These are phyloP conservation scores for Tilletia walkeri DNA, from an alignment of 1,284 basidiomycete species.

Conservation along the genomic window DNA sequence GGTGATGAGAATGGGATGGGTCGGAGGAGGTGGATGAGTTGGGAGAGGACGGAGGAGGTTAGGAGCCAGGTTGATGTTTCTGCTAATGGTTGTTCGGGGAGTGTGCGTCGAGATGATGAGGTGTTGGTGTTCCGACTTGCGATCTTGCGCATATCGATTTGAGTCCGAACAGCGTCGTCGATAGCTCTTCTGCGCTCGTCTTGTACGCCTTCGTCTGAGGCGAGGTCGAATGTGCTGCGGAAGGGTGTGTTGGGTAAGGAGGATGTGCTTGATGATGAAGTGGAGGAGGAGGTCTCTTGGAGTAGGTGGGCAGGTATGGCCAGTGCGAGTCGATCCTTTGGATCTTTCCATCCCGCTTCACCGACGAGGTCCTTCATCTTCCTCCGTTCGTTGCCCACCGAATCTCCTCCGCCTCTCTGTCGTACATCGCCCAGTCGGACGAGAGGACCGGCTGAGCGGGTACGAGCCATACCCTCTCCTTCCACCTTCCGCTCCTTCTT, in stretches of 20 bases:
- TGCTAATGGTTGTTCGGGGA: neutral
- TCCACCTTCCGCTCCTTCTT: too few relatives aligned
- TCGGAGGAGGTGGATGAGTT: slow-evolving; percentile 41
- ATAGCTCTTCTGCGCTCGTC: neutral
- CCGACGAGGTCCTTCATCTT: neutral
- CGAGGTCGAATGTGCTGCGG: neutral
- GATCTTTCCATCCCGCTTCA: slow-evolving; percentile 1
- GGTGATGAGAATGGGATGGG: slow-evolving; percentile 28
- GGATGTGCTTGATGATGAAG: neutral
- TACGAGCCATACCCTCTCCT: neutral
- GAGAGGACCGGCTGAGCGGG: neutral
- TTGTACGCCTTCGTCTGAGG: neutral
- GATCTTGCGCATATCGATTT: neutral
- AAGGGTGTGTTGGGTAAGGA: slow-evolving; percentile 3
- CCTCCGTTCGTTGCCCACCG: neutral
- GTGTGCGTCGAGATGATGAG: neutral
- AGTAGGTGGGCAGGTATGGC: slow-evolving; percentile 10
- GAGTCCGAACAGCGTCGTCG: neutral
- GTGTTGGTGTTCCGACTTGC: too few relatives aligned
- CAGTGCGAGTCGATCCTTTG: neutral
- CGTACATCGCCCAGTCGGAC: neutral
- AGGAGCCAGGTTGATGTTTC: slow-evolving; percentile 38
- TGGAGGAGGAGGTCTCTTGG: neutral
- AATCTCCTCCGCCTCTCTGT: neutral
- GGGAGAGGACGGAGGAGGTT: slow-evolving; percentile 47